These are phyloP conservation scores for Magnaporthales sp. DNA, from an alignment of 2,329 filamentous ascomycete species.

Conservation along the genomic window DNA sequence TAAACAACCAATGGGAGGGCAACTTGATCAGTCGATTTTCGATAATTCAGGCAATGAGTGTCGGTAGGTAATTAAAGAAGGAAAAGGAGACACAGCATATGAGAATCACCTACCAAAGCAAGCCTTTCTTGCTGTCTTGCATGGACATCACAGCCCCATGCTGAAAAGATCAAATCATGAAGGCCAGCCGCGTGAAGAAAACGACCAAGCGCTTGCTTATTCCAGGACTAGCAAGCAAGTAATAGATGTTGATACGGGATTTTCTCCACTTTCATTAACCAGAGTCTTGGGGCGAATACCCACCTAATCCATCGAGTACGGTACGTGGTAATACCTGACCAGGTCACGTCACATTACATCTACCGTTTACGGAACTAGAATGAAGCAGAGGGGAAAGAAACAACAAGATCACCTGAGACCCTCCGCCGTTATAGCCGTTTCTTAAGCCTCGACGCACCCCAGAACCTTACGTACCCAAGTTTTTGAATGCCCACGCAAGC, in stretches of 20 bases:
- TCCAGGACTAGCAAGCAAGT: not conserved
- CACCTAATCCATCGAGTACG: not conserved
- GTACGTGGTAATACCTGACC: not conserved
- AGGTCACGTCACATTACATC: not conserved
- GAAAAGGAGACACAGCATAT: not conserved
- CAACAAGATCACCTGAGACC: not conserved
- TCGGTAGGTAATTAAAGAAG: not conserved
- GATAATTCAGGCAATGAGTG: too few species aligned
- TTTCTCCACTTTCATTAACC: not conserved
- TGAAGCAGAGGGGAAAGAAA: not conserved
- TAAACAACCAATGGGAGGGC: not conserved
- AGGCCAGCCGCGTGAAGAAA: not conserved
- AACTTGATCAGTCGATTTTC: too few species aligned
- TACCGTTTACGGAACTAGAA: not conserved
- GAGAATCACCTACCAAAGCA: not conserved
- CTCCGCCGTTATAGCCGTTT: not conserved
- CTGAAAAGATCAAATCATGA: not conserved
- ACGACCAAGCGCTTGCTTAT: not conserved
- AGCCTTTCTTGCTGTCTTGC: not conserved
- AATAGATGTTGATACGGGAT: not conserved
- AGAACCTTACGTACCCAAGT: not conserved
- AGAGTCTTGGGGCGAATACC: not conserved
- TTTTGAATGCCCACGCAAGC: not conserved
- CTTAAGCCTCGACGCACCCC: not conserved
- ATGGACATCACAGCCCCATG: not conserved